These are phyloP conservation scores for Dipteronia sinensis DNA, from an alignment of 345 rosid species.

Conservation along the genomic window DNA sequence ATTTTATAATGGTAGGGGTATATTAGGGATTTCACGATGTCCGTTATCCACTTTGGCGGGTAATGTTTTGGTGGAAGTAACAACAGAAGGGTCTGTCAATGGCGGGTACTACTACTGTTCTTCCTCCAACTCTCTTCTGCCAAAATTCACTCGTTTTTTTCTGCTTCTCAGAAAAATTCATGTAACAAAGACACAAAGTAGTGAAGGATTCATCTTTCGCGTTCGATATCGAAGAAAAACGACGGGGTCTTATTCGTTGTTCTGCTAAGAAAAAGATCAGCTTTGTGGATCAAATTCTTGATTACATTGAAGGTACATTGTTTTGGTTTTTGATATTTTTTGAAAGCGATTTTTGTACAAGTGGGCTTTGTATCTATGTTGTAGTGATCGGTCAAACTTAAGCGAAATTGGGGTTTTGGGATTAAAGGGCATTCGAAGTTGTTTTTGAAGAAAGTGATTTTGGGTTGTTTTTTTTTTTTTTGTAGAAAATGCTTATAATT, in stretches of 20 bases:
- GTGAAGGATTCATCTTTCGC: constrained; percentile 14
- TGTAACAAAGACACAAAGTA: constrained; percentile 10
- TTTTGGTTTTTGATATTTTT: too few relatives aligned
- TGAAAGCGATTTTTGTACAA: background rate
- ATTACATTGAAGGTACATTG: constrained; percentile 79
- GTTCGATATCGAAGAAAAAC: constrained; percentile 17
- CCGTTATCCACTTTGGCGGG: constrained; percentile 35
- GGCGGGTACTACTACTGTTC: constrained; percentile 52
- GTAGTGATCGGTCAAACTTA: background rate
- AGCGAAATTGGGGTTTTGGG: background rate
- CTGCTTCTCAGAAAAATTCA: constrained; percentile 27
- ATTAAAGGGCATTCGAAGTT: background rate
- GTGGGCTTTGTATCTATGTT: background rate
- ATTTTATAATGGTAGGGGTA: background rate
- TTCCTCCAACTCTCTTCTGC: constrained; percentile 39
- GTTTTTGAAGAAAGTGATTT: background rate
- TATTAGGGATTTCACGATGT: constrained; percentile 1
- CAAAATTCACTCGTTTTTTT: constrained; percentile 30
- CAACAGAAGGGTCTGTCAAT: constrained; percentile 43
- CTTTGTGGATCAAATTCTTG: constrained; percentile 82
- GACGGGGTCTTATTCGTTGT: constrained; percentile 43
- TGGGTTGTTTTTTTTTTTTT: background rate
- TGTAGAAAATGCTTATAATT: background rate
- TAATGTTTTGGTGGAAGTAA: background rate
- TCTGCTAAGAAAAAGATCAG: constrained; percentile 84